phyloP scores from a whole-genome alignment of 2,329 filamentous ascomycete genomes.

The Colletotrichum echinochloae region DNA sequence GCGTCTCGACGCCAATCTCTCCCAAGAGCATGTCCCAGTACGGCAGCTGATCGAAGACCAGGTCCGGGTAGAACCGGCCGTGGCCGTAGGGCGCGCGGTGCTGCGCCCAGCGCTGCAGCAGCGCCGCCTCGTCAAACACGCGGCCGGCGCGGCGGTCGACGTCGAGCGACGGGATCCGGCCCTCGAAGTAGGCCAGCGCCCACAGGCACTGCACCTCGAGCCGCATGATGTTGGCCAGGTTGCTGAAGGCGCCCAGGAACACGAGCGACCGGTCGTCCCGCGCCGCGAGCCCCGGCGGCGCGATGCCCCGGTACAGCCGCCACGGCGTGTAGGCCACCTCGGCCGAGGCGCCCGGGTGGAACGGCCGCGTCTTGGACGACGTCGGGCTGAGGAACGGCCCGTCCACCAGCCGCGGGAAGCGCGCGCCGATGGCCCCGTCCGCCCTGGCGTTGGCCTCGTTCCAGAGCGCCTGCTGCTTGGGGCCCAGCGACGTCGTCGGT shows the following conservation, averaged over 20 bases:
- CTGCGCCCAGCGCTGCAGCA: constrained; percentile 64
- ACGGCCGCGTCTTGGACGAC: constrained; percentile 31
- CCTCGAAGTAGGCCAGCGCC: constrained; percentile 68
- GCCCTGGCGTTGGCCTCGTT: constrained; percentile 31
- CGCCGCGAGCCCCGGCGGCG: constrained; percentile 46
- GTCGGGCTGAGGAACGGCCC: constrained; percentile 34
- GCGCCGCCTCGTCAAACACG: constrained; percentile 54
- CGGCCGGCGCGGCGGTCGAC: constrained; percentile 16
- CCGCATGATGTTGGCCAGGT: constrained; percentile 57
- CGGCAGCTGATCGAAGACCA: constrained; percentile 70
- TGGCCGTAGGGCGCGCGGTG: constrained; percentile 65
- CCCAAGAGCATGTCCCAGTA: constrained; percentile 68
- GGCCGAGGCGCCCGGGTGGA: constrained; percentile 39
- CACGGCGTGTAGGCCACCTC: constrained; percentile 43
- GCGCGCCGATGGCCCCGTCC: constrained; percentile 36
- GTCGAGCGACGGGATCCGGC: constrained; percentile 50
- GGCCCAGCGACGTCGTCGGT: constrained; percentile 39
- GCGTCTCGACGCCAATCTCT: constrained; percentile 62
- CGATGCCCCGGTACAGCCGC: constrained; percentile 46
- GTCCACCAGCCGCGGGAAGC: constrained; percentile 40
- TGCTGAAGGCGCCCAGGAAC: constrained; percentile 61
- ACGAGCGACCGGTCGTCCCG: constrained; percentile 57
- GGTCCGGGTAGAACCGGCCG: constrained; percentile 62
- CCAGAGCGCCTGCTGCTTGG: constrained; percentile 40
- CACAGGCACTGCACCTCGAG: constrained; percentile 64